Conservation (phyloP, 352 stramenopile genomes). For the Phytophthora tubulina region DNA sequence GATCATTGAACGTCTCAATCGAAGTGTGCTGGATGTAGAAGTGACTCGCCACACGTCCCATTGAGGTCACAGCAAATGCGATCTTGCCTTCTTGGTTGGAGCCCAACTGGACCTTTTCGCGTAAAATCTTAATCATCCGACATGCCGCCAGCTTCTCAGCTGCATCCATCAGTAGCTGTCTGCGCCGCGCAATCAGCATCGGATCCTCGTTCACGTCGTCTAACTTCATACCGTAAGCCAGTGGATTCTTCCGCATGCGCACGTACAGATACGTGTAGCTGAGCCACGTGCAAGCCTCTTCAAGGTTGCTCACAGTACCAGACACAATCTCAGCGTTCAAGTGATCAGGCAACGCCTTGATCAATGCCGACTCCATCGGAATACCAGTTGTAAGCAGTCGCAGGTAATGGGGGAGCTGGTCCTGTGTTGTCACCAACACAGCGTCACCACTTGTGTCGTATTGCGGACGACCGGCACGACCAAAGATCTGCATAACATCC, state of each 20-base stretch:
- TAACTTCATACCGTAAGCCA: slow-evolving; percentile 97
- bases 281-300: slow-evolving; percentile 97
- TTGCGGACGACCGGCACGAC: slow-evolving; percentile 97
- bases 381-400: slow-evolving; percentile 96
- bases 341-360: slow-evolving; percentile 98
- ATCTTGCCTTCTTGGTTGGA: slow-evolving; percentile 55
- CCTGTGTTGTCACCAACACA: slow-evolving; percentile 98
- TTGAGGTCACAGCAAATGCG: slow-evolving; percentile 94
- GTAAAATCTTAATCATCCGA: slow-evolving; percentile 87
- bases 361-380: slow-evolving; percentile 98
- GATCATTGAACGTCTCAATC: slow-evolving; percentile 98
- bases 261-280: slow-evolving; percentile 99
- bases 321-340: slow-evolving; percentile 99
- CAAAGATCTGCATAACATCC: slow-evolving; percentile 99
- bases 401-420: slow-evolving; percentile 95
- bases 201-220: slow-evolving; percentile 95
- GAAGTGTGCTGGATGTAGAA: slow-evolving; percentile 99
- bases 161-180: slow-evolving; percentile 77
- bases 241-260: slow-evolving; percentile 98
- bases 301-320: slow-evolving; percentile 97
- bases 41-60: slow-evolving; percentile 98
- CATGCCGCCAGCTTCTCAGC: slow-evolving; percentile 79
- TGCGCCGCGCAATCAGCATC: slow-evolving; percentile 73
- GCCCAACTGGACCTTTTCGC: slow-evolving; percentile 58
- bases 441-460: slow-evolving; percentile 99